Evolutionary conservation across 495 filamentous ascomycete species (phyloP), one percentile per base, ranked within the genome.

Genomic region (Talaromyces ruber): DNA sequence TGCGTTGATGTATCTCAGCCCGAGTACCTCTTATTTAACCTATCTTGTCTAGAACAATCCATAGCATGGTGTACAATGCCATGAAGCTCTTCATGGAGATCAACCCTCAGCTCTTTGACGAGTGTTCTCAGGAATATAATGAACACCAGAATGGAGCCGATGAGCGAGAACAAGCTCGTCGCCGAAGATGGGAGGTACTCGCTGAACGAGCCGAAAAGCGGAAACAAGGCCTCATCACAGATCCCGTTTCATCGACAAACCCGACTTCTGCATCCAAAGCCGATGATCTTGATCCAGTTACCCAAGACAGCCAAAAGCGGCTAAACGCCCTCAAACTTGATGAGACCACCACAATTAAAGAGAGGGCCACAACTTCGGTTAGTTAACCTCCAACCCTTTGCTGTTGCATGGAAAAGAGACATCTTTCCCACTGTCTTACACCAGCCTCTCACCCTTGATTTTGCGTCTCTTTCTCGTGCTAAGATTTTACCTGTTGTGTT

Each of bases 71-170:
- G 18, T 99, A 98, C 71, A 99, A 98, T 70, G 94, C 94, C 54
- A 99, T 99, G 94, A 99, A 99, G 71, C 86, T 99, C 51, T 99
- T 99, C 75, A 99, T 99, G 94, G 94, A 99, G 74, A 97, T 99
- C 68, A 98, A 99, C 67, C 94, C 94, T 16, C 91, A 96, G 68
- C 87, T 99, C 25, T 99, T 99, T 70, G 94, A 99, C 65, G 94
- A 98, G 68, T 99, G 94, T 76, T 96, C 93, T 6, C 92, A 96
- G 67, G 92, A 97, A 63, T 99, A 98, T 71, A 93, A 92, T n/a
- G 94, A 98, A 70, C 86, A 92, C 64, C 93, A 98, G 74, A 94
- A 92, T 72, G 91, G 83, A 64, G 90, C 91, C 14, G 86, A 91
- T 1, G 81, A 93, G 43, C 82, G 91, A 32, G 84, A 95, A 68